Percentiles rank a stretch among this genome's conserved stretches.
phyloP scores from a whole-genome alignment of 2,329 filamentous ascomycete genomes.

The Penicillium expansum region DNA sequence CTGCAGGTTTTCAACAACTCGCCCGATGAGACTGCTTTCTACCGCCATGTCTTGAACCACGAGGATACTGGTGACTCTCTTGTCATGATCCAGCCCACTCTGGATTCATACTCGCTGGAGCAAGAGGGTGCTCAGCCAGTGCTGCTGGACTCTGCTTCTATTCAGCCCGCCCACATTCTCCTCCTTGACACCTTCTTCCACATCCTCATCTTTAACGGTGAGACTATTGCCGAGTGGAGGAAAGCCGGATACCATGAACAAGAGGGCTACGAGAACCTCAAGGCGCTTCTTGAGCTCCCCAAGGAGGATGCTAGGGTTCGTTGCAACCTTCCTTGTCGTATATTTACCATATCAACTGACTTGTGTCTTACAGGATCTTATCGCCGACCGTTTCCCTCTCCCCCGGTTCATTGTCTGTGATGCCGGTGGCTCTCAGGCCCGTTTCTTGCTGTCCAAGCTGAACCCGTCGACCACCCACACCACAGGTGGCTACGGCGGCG shows the following conservation, averaged over 20 bases:
- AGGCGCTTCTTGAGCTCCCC: slow-evolving; percentile 78
- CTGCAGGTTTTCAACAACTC: slow-evolving; percentile 99
- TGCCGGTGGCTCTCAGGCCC: slow-evolving; percentile 94
- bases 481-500: slow-evolving; percentile 84
- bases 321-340: slow-evolving; percentile 14
- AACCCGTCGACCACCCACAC: slow-evolving; percentile 98
- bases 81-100: slow-evolving; percentile 97
- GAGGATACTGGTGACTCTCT: slow-evolving; percentile 96
- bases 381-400: slow-evolving; percentile 95
- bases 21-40: slow-evolving; percentile 98
- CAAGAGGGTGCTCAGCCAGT: slow-evolving; percentile 91
- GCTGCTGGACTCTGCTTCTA: slow-evolving; percentile 92
- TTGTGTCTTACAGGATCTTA: slow-evolving; percentile 70
- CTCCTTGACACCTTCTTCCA: slow-evolving; percentile 99
- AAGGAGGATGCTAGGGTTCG: slow-evolving; percentile 93
- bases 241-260: slow-evolving; percentile 98
- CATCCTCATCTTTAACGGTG: slow-evolving; percentile 97
- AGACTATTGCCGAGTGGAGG: slow-evolving; percentile 96
- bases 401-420: slow-evolving; percentile 98
- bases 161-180: slow-evolving; percentile 89
- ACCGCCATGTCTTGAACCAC: slow-evolving; percentile 92
- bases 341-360: slow-evolving; percentile 8
- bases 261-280: slow-evolving; percentile 97
- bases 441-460: slow-evolving; percentile 93
- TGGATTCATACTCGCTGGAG: slow-evolving; percentile 96